Conservation (phyloP, 176 grass and related monocot genomes). For the Tillandsia fasciculata region DNA sequence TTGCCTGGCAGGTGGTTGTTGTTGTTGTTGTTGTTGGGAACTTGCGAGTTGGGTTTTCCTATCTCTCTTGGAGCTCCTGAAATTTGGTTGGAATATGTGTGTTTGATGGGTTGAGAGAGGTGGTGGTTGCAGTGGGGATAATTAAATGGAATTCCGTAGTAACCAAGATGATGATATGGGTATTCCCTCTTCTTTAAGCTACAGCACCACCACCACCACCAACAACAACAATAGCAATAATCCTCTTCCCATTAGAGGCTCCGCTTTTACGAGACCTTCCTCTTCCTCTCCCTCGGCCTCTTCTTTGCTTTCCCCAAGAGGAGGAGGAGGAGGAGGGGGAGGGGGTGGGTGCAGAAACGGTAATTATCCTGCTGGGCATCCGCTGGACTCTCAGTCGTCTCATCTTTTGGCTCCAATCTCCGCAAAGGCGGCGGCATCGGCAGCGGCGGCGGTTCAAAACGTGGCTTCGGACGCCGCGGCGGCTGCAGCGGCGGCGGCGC, state of each 20-base stretch:
- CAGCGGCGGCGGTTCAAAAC: slow-evolving; percentile 9
- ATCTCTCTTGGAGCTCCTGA: too few relatives aligned
- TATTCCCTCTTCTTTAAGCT: not conserved
- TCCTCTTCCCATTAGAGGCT: not conserved
- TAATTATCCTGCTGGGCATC: not conserved
- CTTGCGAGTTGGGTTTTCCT: too few relatives aligned
- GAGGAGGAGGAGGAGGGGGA: not conserved
- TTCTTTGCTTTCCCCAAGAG: slow-evolving; percentile 1
- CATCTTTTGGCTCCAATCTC: slow-evolving; percentile 21
- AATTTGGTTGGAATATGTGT: too few relatives aligned
- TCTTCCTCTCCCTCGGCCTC: slow-evolving; percentile 6
- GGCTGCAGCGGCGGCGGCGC: not conserved
- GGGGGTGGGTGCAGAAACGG: slow-evolving; percentile 12
- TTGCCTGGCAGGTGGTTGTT: too few relatives aligned
- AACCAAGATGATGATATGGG: slow-evolving; percentile 7
- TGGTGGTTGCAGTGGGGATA: too few relatives aligned
- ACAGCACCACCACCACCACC: not conserved
- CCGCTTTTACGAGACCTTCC: slow-evolving; percentile 6
- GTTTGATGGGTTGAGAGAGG: too few relatives aligned
- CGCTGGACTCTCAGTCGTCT: not conserved
- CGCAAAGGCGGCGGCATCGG: slow-evolving; percentile 7
- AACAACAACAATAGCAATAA: not conserved
- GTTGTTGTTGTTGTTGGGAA: too few relatives aligned
- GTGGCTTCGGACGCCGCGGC: not conserved
- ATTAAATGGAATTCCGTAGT: not conserved